Percentiles rank a stretch among this genome's conserved stretches.
phyloP scores from a whole-genome alignment of 116 monocot species.

The Zostera marina region DNA sequence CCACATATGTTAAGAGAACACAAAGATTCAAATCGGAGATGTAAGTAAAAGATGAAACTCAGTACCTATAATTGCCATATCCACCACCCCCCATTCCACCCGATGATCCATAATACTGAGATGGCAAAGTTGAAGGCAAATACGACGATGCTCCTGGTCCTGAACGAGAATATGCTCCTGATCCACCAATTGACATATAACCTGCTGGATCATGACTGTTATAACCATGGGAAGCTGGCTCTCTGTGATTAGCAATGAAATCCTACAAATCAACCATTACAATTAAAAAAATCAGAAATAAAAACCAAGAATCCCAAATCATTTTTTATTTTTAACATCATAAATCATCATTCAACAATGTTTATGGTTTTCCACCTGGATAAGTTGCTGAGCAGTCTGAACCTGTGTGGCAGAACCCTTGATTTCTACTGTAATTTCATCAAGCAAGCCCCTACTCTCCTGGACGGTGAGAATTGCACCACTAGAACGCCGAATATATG shows the following conservation, averaged over 20 bases:
- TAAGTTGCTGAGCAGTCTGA: slow-evolving; percentile 56
- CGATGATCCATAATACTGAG: slow-evolving; percentile 6
- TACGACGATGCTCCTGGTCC: slow-evolving; percentile 7
- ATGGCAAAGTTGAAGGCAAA: slow-evolving; percentile 4
- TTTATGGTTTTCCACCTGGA: slow-evolving; percentile 27
- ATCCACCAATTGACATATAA: slow-evolving; percentile 13
- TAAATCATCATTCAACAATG: neutral
- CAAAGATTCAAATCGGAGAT: too few species aligned
- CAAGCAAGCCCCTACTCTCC: slow-evolving; percentile 37
- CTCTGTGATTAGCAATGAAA: slow-evolving; percentile 12
- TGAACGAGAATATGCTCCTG: slow-evolving; percentile 10
- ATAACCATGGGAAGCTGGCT: slow-evolving; percentile 5
- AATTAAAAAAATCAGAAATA: too few species aligned
- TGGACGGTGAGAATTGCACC: slow-evolving; percentile 49
- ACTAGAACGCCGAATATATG: slow-evolving; percentile 47
- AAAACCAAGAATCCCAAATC: neutral
- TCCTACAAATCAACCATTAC: slow-evolving; percentile 1
- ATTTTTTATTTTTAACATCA: neutral
- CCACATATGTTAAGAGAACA: too few species aligned
- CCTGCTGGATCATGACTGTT: slow-evolving; percentile 3
- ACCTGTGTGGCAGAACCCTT: slow-evolving; percentile 59
- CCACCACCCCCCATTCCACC: slow-evolving; percentile 7
- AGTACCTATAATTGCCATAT: slow-evolving; percentile 13
- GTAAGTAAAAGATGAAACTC: neutral
- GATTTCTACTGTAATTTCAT: slow-evolving; percentile 69